Evolutionary conservation across 2,329 filamentous ascomycete species (phyloP).

Genomic region (Stachybotrys echinatus): DNA sequence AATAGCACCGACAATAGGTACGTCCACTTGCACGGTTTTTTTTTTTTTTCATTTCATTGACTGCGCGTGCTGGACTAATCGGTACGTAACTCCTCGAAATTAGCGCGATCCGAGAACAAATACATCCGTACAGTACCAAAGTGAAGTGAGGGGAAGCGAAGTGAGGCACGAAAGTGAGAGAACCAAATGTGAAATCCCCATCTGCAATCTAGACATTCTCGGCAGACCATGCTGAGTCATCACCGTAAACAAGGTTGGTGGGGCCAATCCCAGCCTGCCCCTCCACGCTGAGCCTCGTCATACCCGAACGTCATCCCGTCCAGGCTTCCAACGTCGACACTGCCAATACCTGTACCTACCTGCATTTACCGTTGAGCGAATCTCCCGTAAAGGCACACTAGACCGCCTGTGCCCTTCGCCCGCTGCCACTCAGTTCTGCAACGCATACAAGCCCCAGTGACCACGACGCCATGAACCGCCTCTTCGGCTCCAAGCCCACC

Average conservation of each 20-base stretch:
- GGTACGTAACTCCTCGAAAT: too few species aligned
- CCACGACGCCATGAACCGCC: slow-evolving; percentile 71
- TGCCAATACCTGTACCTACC: not conserved
- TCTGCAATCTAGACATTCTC: too few species aligned
- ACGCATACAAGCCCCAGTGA: not conserved
- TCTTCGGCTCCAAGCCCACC: slow-evolving; percentile 85
- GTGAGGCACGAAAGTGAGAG: not conserved
- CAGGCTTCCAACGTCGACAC: not conserved
- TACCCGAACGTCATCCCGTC: not conserved
- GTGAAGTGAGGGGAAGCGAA: not conserved
- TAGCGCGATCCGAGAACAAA: too few species aligned
- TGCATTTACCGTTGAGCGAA: too few species aligned
- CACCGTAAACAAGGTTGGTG: too few species aligned
- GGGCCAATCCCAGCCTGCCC: not conserved
- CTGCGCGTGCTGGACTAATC: too few species aligned
- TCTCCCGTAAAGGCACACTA: not conserved
- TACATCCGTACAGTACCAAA: too few species aligned
- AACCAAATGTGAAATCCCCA: too few species aligned
- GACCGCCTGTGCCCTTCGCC: not conserved
- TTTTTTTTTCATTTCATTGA: too few species aligned
- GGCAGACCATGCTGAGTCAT: too few species aligned
- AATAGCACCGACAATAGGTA: too few species aligned
- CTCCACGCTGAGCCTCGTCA: not conserved
- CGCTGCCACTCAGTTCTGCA: not conserved
- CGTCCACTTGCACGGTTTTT: too few species aligned